Evolutionary conservation across 2,329 filamentous ascomycete genomes (phyloP), one percentile per base, ranked within the genome.

Genomic region (Conoideocrella luteorostrata): DNA sequence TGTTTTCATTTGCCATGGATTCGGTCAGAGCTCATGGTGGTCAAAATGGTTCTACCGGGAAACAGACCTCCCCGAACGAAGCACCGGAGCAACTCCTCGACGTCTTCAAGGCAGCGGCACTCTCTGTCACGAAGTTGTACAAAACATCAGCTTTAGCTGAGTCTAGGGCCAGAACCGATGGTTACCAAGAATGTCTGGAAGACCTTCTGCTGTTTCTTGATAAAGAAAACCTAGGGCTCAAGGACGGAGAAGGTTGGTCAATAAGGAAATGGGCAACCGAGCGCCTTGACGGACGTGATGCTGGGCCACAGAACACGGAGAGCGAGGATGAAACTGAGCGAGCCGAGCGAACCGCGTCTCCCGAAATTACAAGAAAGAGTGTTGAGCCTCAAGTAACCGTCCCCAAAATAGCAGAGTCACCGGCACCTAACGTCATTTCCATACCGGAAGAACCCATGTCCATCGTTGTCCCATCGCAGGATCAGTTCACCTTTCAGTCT

Each of bases 71-170:
- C 33, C 57, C 57, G 35, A 53, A 52, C 56, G 60, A 67, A 54
- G 68, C 70, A 15, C 74, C 77, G 15, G 80, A 83, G 58, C 75
- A 81, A 59, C 80, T 96, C 38, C 80, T 96, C 46, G 84, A 91
- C 55, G 84, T 88, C 46, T 98, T 98, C 75, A 93, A 89, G 64
- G 82, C 86, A 13, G 93, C 93, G 26, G 93, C 93, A 17, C 75
- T 96, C 26, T 95, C 89, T 5, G 90, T 97, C 44, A 97, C 93
- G 38, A 95, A 94, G 58, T 81, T 98, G 12, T 97, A 97, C 71
- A 96, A 95, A 67, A 90, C 84, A 30, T 91, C 91, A 3, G 84
- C 87, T 11, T 74, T 81, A 24, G 86, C 87, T 39, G 83, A 93
- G 61, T 75, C 83, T 39, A 82, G 83, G 56, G 82, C 88, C 37